These are phyloP conservation scores for Pyrus hybrid DNA, from an alignment of 331 rosid species.

Conservation along the genomic window DNA sequence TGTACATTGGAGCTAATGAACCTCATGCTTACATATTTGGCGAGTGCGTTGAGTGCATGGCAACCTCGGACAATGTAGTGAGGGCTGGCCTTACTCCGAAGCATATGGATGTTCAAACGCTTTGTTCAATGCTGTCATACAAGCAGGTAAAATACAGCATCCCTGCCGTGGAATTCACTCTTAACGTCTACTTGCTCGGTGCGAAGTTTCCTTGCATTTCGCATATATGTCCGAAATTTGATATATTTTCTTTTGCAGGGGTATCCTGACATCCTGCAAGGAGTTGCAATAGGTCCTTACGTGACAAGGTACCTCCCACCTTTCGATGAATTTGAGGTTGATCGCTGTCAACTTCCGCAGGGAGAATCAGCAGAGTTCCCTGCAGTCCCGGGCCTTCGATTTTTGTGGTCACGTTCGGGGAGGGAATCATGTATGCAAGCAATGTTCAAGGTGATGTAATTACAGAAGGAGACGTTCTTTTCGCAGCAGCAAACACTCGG, in stretches of 20 bases:
- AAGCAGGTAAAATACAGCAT: slow-evolving; percentile 44
- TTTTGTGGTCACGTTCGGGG: slow-evolving; percentile 53
- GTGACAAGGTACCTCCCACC: slow-evolving; percentile 70
- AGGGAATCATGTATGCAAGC: slow-evolving; percentile 49
- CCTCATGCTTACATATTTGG: slow-evolving; percentile 88
- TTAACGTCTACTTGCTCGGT: not conserved
- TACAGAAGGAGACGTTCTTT: slow-evolving; percentile 73
- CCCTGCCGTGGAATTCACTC: not conserved
- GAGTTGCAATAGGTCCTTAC: slow-evolving; percentile 46
- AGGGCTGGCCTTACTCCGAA: slow-evolving; percentile 97
- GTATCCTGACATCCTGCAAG: slow-evolving; percentile 69
- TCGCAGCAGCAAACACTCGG: slow-evolving; percentile 63
- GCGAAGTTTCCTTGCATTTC: not conserved
- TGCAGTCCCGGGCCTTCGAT: slow-evolving; percentile 68
- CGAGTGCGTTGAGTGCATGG: slow-evolving; percentile 92
- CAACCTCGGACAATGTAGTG: slow-evolving; percentile 94
- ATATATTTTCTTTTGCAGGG: slow-evolving; percentile 42
- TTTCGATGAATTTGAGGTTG: slow-evolving; percentile 89
- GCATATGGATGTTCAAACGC: slow-evolving; percentile 70
- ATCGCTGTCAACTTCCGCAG: slow-evolving; percentile 56
- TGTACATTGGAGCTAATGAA: slow-evolving; percentile 77
- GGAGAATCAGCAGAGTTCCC: slow-evolving; percentile 51
- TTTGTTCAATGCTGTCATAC: slow-evolving; percentile 97
- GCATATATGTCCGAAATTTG: not conserved
- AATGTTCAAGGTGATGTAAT: slow-evolving; percentile 27